Base-by-base conservation (phyloP, 2,329 filamentous ascomycete genomes). In the Colletotrichum neosansevieriae region DNA sequence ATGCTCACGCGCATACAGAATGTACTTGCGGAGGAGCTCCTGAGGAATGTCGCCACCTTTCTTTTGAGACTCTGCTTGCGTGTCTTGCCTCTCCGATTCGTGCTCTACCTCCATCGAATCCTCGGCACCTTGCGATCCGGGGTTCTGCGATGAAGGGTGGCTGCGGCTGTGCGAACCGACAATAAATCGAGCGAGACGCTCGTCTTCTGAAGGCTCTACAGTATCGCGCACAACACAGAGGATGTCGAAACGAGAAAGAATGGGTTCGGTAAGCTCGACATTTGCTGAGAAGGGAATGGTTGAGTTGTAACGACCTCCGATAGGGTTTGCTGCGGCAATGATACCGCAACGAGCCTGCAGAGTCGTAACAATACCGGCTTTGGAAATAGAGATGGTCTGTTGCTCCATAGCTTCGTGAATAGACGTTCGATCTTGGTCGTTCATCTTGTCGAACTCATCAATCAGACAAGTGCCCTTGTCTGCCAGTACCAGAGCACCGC, bases 381-480 rank as follows among this genome's bases (percentile, higher is more conserved):
- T 99, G 72, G 94, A 97, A 76, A 99, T 99, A 70, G 95, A 98
- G 73, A 99, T 99, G 1, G 96, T 99, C 82, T 99, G 96, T 81
- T 99, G 96, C 80, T 99, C 96, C 96, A 99, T 99, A 69, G 96
- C 96, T 85, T 99, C 96, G 86, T 99, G 96, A 74, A 99, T 99
- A 7, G 94, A 97, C 1, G 96, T 98, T 72, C 96, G 90, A 79
- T 99, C 96, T 77, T 98, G 94, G 78, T 99, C 96, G 79, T 98
- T 98, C 96, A 99, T 99, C 86, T 99, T 99, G 87, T 99, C 96
- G 75, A 99, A 99, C 81, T 99, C 96, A 75, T 99, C 96, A 71
- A 99, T 99, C 34, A 99, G 85, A 76, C 96, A 98, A 15, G 94
- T 97, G 45, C 96, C 96, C 72, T 93, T 92, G 78, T 99, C 96